A percentile compares a stretch with the other conserved stretches of the same genome.
Evolutionary conservation across 768 basidiomycete genomes (phyloP).

Genomic region (Omphalotus guepiniiformis): DNA sequence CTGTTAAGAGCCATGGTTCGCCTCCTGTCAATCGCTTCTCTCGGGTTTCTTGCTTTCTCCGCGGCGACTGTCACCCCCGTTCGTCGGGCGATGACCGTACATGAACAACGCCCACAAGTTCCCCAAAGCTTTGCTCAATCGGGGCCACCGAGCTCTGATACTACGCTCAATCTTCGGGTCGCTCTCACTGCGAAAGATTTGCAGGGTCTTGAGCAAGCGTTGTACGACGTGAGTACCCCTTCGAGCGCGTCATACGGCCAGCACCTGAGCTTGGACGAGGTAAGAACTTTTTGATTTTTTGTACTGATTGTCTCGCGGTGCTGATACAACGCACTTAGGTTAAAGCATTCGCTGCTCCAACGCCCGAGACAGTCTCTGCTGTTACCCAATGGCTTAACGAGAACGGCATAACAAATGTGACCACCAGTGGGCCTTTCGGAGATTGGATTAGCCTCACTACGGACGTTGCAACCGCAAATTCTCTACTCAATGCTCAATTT

Average conservation of each 20-base stretch:
- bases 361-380: not conserved
- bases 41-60: not conserved
- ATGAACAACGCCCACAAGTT: conserved; percentile 13
- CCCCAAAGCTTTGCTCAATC: conserved; percentile 31
- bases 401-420: not conserved
- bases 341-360: not conserved
- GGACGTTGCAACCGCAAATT: not conserved
- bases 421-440: not conserved
- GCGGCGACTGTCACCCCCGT: not conserved
- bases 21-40: too few relatives aligned
- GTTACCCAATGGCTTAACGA: not conserved
- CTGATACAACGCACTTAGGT: not conserved
- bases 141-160: conserved; percentile 23
- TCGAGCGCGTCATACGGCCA: conserved; percentile 28
- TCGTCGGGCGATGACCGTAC: conserved; percentile 9
- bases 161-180: conserved; percentile 33
- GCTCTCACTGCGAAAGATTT: conserved; percentile 30
- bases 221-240: conserved; percentile 31
- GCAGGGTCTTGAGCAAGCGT: conserved; percentile 26
- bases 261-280: conserved; percentile 40
- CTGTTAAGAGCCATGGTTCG: too few relatives aligned
- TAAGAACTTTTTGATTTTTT: conserved; percentile 19
- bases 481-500: not conserved
- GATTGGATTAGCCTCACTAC: not conserved
- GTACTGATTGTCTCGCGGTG: not conserved